Conservation (phyloP, 2,329 filamentous ascomycete genomes). For the Aspergillus niger region DNA sequence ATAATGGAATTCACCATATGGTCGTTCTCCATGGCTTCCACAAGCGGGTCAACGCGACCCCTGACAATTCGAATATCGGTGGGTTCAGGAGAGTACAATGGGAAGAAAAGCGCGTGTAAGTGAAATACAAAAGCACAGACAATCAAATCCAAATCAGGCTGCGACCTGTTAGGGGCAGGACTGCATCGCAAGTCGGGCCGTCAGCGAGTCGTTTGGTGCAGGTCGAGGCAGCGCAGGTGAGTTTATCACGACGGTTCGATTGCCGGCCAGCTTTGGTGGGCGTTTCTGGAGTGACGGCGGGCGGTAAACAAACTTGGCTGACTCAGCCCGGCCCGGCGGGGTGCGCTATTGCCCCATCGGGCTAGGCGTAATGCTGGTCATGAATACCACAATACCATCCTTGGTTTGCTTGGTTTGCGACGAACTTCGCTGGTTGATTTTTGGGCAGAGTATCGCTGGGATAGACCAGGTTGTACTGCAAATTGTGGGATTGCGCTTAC, state of each 20-base stretch:
- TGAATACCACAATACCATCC: slow-evolving; percentile 9
- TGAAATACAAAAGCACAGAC: slow-evolving; percentile 9
- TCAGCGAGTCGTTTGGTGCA: background rate
- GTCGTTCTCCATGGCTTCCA: slow-evolving; percentile 36
- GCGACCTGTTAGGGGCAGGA: slow-evolving; percentile 19
- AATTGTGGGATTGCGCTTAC: background rate
- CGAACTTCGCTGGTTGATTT: background rate
- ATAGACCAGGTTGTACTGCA: background rate
- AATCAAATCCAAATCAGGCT: slow-evolving; percentile 9
- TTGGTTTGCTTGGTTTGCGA: background rate
- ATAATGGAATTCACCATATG: slow-evolving; percentile 29
- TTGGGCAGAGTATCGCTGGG: background rate
- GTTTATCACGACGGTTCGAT: background rate
- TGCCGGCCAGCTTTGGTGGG: slow-evolving; percentile 4
- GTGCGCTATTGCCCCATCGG: slow-evolving; percentile 14
- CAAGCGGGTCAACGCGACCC: background rate
- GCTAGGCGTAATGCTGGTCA: slow-evolving; percentile 19
- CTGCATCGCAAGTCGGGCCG: slow-evolving; percentile 16
- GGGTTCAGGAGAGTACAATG: background rate
- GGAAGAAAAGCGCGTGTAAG: slow-evolving; percentile 1
- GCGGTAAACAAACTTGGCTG: slow-evolving; percentile 38
- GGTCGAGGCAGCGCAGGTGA: slow-evolving; percentile 1
- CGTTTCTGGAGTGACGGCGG: slow-evolving; percentile 36
- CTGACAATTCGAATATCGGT: background rate
- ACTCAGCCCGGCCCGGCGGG: slow-evolving; percentile 28